Conservation (phyloP, 2,329 filamentous ascomycete species). For the Xenoacremonium recifei region DNA sequence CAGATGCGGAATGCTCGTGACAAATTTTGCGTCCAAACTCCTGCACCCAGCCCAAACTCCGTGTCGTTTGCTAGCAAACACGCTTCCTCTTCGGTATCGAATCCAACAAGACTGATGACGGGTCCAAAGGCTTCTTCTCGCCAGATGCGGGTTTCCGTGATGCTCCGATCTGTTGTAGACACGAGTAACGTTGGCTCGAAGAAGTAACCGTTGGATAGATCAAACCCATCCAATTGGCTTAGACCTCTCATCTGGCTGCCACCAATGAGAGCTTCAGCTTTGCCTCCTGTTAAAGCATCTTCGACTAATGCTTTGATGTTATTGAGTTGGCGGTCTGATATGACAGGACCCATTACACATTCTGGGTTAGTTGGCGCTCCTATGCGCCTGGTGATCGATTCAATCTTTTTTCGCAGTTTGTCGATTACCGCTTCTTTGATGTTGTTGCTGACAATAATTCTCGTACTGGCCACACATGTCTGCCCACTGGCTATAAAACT, state of each 20-base stretch:
- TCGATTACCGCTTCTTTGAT: constrained; percentile 65
- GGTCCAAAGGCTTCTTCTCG: constrained; percentile 86
- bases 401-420: constrained; percentile 57
- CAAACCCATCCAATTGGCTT: constrained; percentile 49
- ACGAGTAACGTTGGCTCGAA: constrained; percentile 75
- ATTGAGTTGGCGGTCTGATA: constrained; percentile 61
- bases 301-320: constrained; percentile 66
- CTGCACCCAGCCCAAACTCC: constrained; percentile 74
- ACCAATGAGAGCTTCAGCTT: constrained; percentile 38
- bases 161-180: constrained; percentile 50
- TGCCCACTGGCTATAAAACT: constrained; percentile 56
- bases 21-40: constrained; percentile 73
- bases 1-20: constrained; percentile 74
- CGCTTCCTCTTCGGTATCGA: constrained; percentile 71
- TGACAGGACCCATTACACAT: constrained; percentile 63
- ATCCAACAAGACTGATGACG: constrained; percentile 72
- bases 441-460: constrained; percentile 69
- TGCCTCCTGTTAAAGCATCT: constrained; percentile 57
- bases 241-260: constrained; percentile 46
- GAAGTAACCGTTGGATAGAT: constrained; percentile 65
- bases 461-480: constrained; percentile 67
- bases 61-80: constrained; percentile 70
- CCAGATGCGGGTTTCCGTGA: too few species aligned
- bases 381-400: constrained; percentile 52
- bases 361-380: constrained; percentile 54